A percentile compares a stretch with the other conserved stretches of the same genome.
Conservation (phyloP, 2,329 filamentous ascomycete species). For the Calonectria honghensis region DNA sequence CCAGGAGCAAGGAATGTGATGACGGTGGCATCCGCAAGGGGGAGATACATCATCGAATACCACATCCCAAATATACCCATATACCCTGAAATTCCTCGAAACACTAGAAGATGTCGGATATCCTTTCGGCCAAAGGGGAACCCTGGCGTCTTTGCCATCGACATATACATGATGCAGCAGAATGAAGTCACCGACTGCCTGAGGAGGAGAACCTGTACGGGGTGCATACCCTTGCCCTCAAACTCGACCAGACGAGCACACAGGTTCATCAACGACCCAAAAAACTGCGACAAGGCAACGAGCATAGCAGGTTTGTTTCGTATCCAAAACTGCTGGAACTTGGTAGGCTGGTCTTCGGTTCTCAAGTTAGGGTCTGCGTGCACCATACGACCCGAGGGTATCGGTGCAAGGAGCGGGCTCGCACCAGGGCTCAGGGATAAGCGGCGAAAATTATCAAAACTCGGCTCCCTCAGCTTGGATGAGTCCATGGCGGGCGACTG, state of each 20-base stretch:
- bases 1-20: constrained; percentile 91
- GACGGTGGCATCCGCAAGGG: constrained; percentile 90
- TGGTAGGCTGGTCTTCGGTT: constrained; percentile 42
- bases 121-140: constrained; percentile 82
- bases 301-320: constrained; percentile 83
- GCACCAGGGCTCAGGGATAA: constrained; percentile 52
- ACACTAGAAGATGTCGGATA: constrained; percentile 80
- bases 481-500: constrained; percentile 38
- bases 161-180: constrained; percentile 83
- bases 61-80: constrained; percentile 88
- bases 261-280: constrained; percentile 90
- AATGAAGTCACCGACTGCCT: constrained; percentile 85
- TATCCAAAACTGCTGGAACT: constrained; percentile 70
- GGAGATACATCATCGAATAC: constrained; percentile 82
- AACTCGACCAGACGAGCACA: constrained; percentile 85
- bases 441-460: constrained; percentile 49
- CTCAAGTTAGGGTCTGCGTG: constrained; percentile 26
- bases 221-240: constrained; percentile 83
- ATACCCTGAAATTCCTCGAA: constrained; percentile 81
- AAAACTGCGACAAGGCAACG: constrained; percentile 85
- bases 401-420: constrained; percentile 47
- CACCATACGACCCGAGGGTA: constrained; percentile 46
- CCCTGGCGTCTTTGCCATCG: constrained; percentile 78
- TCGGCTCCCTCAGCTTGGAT: constrained; percentile 45
- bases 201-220: constrained; percentile 88